Conservation (phyloP, 129 eudicot genomes). For the Saposhnikovia divaricata region DNA sequence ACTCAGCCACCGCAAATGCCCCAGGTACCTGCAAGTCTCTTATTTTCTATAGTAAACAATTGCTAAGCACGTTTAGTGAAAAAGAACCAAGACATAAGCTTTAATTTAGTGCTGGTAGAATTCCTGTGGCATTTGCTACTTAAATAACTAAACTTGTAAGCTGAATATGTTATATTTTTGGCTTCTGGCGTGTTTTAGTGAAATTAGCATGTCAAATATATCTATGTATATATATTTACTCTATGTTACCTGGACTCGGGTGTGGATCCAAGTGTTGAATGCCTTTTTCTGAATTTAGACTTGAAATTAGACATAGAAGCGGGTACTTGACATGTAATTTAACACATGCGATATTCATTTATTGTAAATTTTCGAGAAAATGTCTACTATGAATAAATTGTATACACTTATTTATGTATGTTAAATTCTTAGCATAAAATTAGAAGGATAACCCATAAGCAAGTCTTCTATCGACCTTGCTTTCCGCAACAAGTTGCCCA, state of each 20-base stretch:
- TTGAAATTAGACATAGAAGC: no score
- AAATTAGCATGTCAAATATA: no score
- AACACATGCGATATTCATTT: no score
- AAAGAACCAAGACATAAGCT: not conserved
- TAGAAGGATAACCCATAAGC: not conserved
- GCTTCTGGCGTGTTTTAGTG: not conserved
- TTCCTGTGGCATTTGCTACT: constrained; percentile 2
- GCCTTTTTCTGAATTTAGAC: no score
- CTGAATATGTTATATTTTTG: not conserved
- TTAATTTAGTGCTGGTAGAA: not conserved
- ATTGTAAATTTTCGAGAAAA: not conserved
- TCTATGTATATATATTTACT: not conserved
- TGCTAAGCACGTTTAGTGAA: not conserved
- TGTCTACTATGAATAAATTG: not conserved
- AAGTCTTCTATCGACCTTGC: not conserved
- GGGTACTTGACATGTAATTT: no score
- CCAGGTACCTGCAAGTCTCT: constrained; percentile 28
- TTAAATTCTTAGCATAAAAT: no score
- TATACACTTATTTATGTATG: no score
- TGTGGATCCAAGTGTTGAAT: no score
- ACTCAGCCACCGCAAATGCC: constrained; percentile 46
- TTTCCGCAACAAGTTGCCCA: not conserved
- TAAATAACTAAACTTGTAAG: not conserved
- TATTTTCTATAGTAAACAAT: not conserved
- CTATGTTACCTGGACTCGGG: not conserved